These are phyloP conservation scores for Tieghemiomyces parasiticus DNA, from an alignment of 192 early-diverging fungal genomes.

Conservation along the genomic window DNA sequence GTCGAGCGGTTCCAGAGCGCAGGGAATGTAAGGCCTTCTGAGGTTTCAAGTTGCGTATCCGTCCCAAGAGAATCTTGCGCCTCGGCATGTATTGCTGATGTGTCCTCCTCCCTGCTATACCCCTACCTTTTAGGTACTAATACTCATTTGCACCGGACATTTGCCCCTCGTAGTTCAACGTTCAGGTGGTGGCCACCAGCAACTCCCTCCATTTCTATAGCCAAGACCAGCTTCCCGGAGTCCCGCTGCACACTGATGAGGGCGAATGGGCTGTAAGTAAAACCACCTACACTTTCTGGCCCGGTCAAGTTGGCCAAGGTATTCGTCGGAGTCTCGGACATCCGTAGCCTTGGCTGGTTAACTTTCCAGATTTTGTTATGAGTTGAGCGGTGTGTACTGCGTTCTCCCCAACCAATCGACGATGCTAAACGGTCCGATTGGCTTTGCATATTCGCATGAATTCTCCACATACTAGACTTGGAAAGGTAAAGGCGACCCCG, in stretches of 20 bases:
- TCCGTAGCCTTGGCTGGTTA: not conserved
- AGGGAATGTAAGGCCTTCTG: slow-evolving; percentile 5
- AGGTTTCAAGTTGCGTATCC: not conserved
- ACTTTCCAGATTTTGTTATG: not conserved
- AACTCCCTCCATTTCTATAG: slow-evolving; percentile 85
- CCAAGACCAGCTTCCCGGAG: slow-evolving; percentile 24
- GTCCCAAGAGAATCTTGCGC: not conserved
- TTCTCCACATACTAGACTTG: slow-evolving; percentile 37
- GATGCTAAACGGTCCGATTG: slow-evolving; percentile 3
- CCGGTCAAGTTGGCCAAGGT: too few relatives aligned
- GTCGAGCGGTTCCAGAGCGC: slow-evolving; percentile 34
- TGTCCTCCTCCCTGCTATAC: not conserved
- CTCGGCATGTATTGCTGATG: not conserved
- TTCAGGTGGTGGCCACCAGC: slow-evolving; percentile 65
- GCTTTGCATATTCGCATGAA: not conserved
- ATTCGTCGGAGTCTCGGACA: not conserved
- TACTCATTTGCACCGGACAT: slow-evolving; percentile 12
- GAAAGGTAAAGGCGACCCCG: slow-evolving; percentile 72
- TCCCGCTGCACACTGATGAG: slow-evolving; percentile 56
- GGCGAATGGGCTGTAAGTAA: slow-evolving; percentile 77
- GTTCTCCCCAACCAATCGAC: not conserved
- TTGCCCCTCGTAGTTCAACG: slow-evolving; percentile 30
- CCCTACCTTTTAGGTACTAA: not conserved
- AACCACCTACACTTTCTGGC: too few relatives aligned
- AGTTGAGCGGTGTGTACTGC: not conserved